These are phyloP conservation scores for Prasinococcaceae sp. DNA, from an alignment of 139 green algal species.

Conservation along the genomic window DNA sequence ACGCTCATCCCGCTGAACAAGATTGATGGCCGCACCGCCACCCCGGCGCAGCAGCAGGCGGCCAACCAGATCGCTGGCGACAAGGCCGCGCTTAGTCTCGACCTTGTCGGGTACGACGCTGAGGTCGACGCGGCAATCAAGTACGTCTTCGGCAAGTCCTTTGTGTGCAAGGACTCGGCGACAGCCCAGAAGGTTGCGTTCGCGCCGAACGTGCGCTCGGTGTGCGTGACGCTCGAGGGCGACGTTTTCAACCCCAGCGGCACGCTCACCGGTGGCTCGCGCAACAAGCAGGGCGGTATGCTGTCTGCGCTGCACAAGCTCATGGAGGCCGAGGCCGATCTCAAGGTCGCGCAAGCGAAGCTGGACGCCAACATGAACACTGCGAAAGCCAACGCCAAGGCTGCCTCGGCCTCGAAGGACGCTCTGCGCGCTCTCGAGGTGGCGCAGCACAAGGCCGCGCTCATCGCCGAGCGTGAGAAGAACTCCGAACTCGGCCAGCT, in stretches of 20 bases:
- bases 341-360: slow-evolving; percentile 23
- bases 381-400: too few species aligned
- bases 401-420: too few species aligned
- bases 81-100: slow-evolving; percentile 58
- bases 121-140: slow-evolving; percentile 70
- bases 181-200: slow-evolving; percentile 87
- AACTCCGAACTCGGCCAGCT: too few species aligned
- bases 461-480: not conserved
- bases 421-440: too few species aligned
- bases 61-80: slow-evolving; percentile 1
- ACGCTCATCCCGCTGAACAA: slow-evolving; percentile 98
- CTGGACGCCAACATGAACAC: slow-evolving; percentile 34
- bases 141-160: slow-evolving; percentile 81
- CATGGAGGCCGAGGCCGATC: slow-evolving; percentile 21
- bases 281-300: slow-evolving; percentile 29
- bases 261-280: slow-evolving; percentile 62
- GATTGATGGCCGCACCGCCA: slow-evolving; percentile 29
- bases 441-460: too few species aligned
- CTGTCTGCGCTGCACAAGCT: slow-evolving; percentile 57
- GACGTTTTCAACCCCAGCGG: slow-evolving; percentile 90
- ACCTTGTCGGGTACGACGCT: slow-evolving; percentile 63
- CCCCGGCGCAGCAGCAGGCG: not conserved
- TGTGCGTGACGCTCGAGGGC: slow-evolving; percentile 89
- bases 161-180: slow-evolving; percentile 81
- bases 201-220: slow-evolving; percentile 53